These are phyloP conservation scores for Eimeria necatrix DNA, from an alignment of 169 alveolate species.

Conservation along the genomic window DNA sequence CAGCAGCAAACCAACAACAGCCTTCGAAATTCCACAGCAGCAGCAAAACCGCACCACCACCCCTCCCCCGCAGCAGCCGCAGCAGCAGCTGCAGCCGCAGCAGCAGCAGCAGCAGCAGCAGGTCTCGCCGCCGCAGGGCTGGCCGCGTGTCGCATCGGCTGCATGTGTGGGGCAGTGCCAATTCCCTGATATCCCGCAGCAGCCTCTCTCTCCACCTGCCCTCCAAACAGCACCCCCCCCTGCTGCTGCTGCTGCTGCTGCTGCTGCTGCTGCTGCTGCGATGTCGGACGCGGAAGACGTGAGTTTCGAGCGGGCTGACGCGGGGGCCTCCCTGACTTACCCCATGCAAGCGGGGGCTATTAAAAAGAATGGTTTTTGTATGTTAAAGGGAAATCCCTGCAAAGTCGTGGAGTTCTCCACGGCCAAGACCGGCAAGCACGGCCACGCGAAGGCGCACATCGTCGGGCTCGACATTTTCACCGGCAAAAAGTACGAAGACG, in stretches of 20 bases:
- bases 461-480: slow-evolving; percentile 99
- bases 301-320: slow-evolving; percentile 90
- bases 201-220: not conserved
- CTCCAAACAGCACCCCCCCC: not conserved
- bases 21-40: too few species aligned
- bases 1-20: too few species aligned
- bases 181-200: too few species aligned
- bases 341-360: slow-evolving; percentile 98
- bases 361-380: slow-evolving; percentile 97
- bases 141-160: too few species aligned
- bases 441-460: slow-evolving; percentile 99
- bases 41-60: too few species aligned
- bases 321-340: slow-evolving; percentile 98
- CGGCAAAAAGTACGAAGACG: slow-evolving; percentile 97
- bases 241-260: too few species aligned
- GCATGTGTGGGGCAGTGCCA: too few species aligned
- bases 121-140: too few species aligned
- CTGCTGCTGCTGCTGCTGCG: not conserved
- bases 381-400: slow-evolving; percentile 98
- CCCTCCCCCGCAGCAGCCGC: too few species aligned
- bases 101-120: too few species aligned
- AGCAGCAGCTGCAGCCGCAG: too few species aligned
- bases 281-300: slow-evolving; percentile 87
- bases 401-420: slow-evolving; percentile 90
- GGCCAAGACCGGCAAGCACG: slow-evolving; percentile 99